These are phyloP conservation scores for Groenewaldozyma salmanticensis DNA, from an alignment of 805 yeast genomes.

Conservation along the genomic window DNA sequence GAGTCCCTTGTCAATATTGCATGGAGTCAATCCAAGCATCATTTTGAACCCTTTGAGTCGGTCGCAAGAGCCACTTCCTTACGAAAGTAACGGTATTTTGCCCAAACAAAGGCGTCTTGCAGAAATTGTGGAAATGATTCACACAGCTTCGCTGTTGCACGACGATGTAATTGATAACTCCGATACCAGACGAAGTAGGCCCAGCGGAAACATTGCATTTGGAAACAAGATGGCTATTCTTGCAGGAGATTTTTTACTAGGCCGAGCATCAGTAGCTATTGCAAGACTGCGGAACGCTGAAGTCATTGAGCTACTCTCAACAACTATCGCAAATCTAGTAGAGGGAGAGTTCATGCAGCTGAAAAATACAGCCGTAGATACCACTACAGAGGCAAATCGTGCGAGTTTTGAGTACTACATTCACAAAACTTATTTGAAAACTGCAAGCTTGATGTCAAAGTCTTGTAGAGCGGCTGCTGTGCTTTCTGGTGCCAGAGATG, in stretches of 20 bases:
- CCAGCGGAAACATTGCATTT: constrained; percentile 87
- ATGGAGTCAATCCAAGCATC: constrained; percentile 79
- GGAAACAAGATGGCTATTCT: constrained; percentile 95
- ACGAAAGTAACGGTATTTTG: constrained; percentile 63
- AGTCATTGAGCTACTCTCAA: constrained; percentile 89
- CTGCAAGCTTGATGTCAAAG: constrained; percentile 90
- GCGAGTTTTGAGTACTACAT: constrained; percentile 88
- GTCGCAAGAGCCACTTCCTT: constrained; percentile 65
- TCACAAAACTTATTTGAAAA: constrained; percentile 90
- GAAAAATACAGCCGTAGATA: constrained; percentile 70
- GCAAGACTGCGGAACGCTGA: constrained; percentile 93
- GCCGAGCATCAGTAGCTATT: constrained; percentile 92
- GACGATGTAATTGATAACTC: constrained; percentile 92
- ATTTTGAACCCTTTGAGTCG: constrained; percentile 74
- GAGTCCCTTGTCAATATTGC: constrained; percentile 72
- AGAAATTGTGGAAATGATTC: constrained; percentile 97
- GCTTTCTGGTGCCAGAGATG: constrained; percentile 69
- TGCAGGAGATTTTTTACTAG: constrained; percentile 92
- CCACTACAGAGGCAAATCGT: constrained; percentile 39
- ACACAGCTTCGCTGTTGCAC: constrained; percentile 89
- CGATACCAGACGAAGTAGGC: constrained; percentile 82
- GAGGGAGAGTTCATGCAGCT: constrained; percentile 99
- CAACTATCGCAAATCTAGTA: constrained; percentile 91
- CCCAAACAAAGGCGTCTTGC: constrained; percentile 95
- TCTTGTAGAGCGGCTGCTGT: constrained; percentile 91